Conservation (phyloP, 2,329 filamentous ascomycete species). For the Cladobotryum mycophilum region DNA sequence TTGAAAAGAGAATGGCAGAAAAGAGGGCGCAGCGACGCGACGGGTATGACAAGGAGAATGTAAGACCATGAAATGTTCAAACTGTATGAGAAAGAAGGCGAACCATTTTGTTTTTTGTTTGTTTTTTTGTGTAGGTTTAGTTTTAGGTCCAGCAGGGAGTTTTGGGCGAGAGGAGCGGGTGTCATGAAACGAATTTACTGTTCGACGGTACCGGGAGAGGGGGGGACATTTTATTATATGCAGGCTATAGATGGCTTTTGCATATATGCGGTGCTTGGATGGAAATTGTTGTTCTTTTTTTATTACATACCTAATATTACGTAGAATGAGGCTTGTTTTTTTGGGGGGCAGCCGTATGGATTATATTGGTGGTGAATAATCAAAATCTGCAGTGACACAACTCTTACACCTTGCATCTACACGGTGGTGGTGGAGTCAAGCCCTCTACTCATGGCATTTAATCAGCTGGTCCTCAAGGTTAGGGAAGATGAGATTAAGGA, state of each 20-base stretch:
- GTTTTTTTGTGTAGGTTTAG: background rate
- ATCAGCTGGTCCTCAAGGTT: too few species aligned
- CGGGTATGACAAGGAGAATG: conserved; percentile 46
- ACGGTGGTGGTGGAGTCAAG: background rate
- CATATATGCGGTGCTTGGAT: conserved; percentile 6
- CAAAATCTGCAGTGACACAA: background rate
- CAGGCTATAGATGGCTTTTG: background rate
- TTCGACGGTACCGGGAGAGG: background rate
- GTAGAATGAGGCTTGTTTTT: background rate
- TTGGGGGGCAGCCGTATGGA: background rate
- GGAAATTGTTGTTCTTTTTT: background rate
- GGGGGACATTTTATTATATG: background rate
- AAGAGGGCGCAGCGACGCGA: conserved; percentile 33
- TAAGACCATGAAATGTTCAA: conserved; percentile 29
- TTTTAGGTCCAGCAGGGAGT: conserved; percentile 17
- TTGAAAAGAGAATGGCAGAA: conserved; percentile 49
- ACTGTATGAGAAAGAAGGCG: background rate
- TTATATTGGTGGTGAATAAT: background rate
- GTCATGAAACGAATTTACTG: background rate
- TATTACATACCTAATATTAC: conserved; percentile 1
- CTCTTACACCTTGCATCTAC: conserved; percentile 8
- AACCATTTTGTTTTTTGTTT: too few species aligned
- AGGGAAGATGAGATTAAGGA: conserved; percentile 31
- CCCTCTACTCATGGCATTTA: too few species aligned
- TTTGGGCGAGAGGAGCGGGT: conserved; percentile 1